These are phyloP conservation scores for Peribolospora baueri DNA, from an alignment of 768 basidiomycete genomes.

Conservation along the genomic window DNA sequence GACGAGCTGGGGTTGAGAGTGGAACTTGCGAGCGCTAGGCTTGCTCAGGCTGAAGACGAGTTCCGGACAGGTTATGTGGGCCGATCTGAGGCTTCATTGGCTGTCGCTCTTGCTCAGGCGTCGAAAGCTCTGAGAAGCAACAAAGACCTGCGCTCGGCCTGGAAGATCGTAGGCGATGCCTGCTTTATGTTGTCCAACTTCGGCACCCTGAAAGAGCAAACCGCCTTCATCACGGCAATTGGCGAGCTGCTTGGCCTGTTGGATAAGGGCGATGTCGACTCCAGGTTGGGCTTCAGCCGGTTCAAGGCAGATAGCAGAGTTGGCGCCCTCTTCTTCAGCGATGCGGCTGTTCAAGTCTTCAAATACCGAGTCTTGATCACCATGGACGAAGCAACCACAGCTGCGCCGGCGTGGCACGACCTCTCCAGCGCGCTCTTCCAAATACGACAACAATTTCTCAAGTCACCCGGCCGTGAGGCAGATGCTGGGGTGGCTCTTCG, in stretches of 20 bases:
- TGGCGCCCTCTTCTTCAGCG: slow-evolving; percentile 3
- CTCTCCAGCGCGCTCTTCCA: not conserved
- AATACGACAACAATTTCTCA: not conserved
- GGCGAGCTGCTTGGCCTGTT: slow-evolving; percentile 2
- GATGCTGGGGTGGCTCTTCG: slow-evolving; percentile 21
- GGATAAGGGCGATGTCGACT: slow-evolving; percentile 7
- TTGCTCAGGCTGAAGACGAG: slow-evolving; percentile 46
- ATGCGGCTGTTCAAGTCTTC: slow-evolving; percentile 15
- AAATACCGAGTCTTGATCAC: slow-evolving; percentile 11
- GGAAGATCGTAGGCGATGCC: slow-evolving; percentile 63
- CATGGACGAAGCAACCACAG: not conserved
- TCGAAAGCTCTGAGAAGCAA: slow-evolving; percentile 29
- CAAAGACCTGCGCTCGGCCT: slow-evolving; percentile 42
- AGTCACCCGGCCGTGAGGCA: slow-evolving; percentile 12
- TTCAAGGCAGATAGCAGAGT: not conserved
- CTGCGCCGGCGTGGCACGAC: not conserved
- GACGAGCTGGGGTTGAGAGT: slow-evolving; percentile 47
- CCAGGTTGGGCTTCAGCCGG: slow-evolving; percentile 2
- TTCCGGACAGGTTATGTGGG: slow-evolving; percentile 41
- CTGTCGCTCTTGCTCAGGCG: slow-evolving; percentile 32
- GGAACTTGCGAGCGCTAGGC: slow-evolving; percentile 42
- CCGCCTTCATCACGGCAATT: not conserved
- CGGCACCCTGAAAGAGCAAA: not conserved
- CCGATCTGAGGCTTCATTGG: slow-evolving; percentile 49
- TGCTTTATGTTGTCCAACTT: slow-evolving; percentile 36